These are phyloP conservation scores for Stachybotrys chlorohalonatus DNA, from an alignment of 2,329 filamentous ascomycete species.

Conservation along the genomic window DNA sequence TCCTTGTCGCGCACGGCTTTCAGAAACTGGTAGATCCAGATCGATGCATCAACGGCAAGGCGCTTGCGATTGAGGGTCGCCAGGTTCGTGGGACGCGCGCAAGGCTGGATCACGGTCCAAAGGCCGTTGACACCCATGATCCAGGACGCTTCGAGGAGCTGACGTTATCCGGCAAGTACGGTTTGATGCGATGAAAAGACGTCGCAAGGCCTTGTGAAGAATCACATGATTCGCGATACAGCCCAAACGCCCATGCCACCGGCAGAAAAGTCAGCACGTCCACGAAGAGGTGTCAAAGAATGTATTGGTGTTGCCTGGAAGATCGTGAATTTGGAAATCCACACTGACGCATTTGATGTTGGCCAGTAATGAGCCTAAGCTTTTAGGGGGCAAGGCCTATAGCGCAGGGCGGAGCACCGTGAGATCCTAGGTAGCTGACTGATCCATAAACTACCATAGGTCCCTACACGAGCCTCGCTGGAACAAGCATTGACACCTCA, in stretches of 20 bases:
- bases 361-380: not conserved
- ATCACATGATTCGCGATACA: not conserved
- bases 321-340: not conserved
- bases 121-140: slow-evolving; percentile 95
- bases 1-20: slow-evolving; percentile 98
- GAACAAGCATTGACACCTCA: too few species aligned
- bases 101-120: slow-evolving; percentile 93
- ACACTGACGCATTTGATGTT: not conserved
- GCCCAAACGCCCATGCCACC: not conserved
- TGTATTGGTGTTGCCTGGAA: not conserved
- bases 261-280: not conserved
- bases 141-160: not conserved
- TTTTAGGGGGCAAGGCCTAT: not conserved
- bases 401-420: too few species aligned
- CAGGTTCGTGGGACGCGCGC: slow-evolving; percentile 89
- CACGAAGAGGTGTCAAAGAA: not conserved
- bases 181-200: not conserved
- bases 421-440: too few species aligned
- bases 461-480: too few species aligned
- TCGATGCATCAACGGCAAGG: slow-evolving; percentile 93
- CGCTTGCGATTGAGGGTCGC: slow-evolving; percentile 94
- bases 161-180: not conserved
- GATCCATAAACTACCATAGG: too few species aligned
- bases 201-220: not conserved
- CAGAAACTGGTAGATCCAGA: slow-evolving; percentile 99